These are phyloP conservation scores for Penicillium sp. DNA, from an alignment of 2,329 filamentous ascomycete genomes.

Conservation along the genomic window DNA sequence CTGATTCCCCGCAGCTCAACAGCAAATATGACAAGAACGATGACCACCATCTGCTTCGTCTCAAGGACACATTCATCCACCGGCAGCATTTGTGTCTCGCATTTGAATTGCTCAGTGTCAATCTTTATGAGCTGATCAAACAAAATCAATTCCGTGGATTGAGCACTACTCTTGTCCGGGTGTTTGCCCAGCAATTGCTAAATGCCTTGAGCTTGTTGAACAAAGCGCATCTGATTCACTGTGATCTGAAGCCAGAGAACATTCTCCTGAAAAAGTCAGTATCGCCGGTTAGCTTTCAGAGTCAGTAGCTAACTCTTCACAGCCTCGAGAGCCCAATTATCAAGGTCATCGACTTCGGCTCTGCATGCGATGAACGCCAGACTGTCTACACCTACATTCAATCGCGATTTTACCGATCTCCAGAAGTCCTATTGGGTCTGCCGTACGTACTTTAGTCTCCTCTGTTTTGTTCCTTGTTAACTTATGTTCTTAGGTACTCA, in stretches of 20 bases:
- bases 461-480: conserved; percentile 11
- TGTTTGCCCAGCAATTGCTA: conserved; percentile 94
- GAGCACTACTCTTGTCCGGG: conserved; percentile 92
- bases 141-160: conserved; percentile 98
- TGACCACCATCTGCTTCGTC: conserved; percentile 87
- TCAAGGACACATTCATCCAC: conserved; percentile 98
- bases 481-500: conserved; percentile 63
- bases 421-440: conserved; percentile 89
- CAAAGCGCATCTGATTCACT: conserved; percentile 95
- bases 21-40: conserved; percentile 99
- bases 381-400: conserved; percentile 99
- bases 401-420: conserved; percentile 95
- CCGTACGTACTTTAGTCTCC: conserved; percentile 52
- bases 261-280: conserved; percentile 88
- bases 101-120: conserved; percentile 94
- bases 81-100: conserved; percentile 94
- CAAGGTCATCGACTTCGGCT: conserved; percentile 99
- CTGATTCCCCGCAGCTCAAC: conserved; percentile 67
- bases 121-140: conserved; percentile 97
- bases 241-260: conserved; percentile 96
- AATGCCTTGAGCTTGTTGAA: conserved; percentile 90
- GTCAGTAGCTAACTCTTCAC: not conserved
- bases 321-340: conserved; percentile 96
- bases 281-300: not conserved
- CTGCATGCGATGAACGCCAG: conserved; percentile 94